Percentiles rank a stretch among this genome's conserved stretches.
These are phyloP conservation scores for Nissolia schottii DNA, from an alignment of 306 rosid species.

Conservation along the genomic window DNA sequence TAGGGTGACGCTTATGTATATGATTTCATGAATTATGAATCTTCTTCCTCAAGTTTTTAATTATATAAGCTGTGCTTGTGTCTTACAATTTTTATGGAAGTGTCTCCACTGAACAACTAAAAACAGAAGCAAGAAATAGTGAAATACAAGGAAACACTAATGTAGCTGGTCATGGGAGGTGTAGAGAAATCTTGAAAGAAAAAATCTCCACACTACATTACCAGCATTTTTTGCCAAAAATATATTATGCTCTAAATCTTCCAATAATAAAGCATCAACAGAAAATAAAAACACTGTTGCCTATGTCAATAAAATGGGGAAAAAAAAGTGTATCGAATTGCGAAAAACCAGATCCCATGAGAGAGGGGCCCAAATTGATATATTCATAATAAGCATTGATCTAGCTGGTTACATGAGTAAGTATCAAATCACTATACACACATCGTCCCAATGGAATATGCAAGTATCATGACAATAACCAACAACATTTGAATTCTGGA, in stretches of 20 bases:
- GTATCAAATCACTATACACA: conserved; percentile 11
- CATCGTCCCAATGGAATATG: not conserved
- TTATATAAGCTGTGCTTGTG: no score
- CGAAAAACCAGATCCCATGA: conserved; percentile 33
- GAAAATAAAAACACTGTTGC: not conserved
- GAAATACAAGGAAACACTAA: not conserved
- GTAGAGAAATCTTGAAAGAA: conserved; percentile 16
- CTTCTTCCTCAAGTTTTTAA: no score
- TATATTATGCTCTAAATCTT: not conserved
- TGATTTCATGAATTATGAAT: no score
- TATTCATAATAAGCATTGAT: conserved; percentile 13
- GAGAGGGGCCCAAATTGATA: conserved; percentile 33
- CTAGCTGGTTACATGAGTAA: conserved; percentile 30
- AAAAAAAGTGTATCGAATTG: conserved; percentile 25
- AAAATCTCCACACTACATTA: conserved; percentile 32
- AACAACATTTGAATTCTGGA: conserved; percentile 7
- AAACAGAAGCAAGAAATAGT: not conserved
- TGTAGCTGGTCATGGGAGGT: conserved; percentile 50
- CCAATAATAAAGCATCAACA: not conserved
- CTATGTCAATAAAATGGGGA: not conserved
- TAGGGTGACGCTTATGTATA: no score
- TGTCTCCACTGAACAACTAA: not conserved
- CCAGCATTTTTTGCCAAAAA: conserved; percentile 20
- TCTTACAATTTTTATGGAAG: not conserved
- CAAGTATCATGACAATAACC: conserved; percentile 26